Evolutionary conservation across 331 rosid species (phyloP).

Genomic region (Cucumis variabilis): DNA sequence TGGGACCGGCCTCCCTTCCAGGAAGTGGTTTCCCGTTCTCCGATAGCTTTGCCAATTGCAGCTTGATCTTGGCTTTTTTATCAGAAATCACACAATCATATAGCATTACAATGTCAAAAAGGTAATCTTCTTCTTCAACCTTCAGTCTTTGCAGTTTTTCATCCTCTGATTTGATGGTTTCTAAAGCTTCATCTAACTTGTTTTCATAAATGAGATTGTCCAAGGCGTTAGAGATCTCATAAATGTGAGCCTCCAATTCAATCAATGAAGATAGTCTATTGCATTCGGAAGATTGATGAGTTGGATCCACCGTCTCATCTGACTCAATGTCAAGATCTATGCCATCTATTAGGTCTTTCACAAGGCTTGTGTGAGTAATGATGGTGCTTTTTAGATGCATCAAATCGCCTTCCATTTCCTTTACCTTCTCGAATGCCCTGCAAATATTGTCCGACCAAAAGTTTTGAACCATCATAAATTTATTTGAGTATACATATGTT

Average conservation of each 20-base stretch:
- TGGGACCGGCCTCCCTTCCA: too few relatives aligned
- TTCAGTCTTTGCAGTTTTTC: slow-evolving; percentile 8
- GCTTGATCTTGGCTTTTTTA: neutral
- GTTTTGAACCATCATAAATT: neutral
- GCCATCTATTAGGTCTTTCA: neutral
- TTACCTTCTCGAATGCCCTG: neutral
- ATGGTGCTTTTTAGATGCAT: neutral
- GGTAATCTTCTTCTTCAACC: slow-evolving; percentile 18
- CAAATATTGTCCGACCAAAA: neutral
- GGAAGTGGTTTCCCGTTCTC: neutral
- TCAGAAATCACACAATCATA: slow-evolving; percentile 28
- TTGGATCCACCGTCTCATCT: neutral
- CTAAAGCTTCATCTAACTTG: slow-evolving; percentile 11
- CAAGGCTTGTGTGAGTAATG: slow-evolving; percentile 13
- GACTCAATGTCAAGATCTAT: neutral
- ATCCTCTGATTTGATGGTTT: neutral
- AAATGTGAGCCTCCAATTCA: slow-evolving; percentile 13
- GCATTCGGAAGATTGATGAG: neutral
- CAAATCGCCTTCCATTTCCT: slow-evolving; percentile 5
- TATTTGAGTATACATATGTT: neutral
- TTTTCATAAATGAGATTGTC: slow-evolving; percentile 16
- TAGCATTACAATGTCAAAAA: neutral
- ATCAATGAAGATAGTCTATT: neutral
- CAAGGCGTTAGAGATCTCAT: slow-evolving; percentile 8
- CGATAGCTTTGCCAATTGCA: neutral